Base-by-base conservation (phyloP, 495 filamentous ascomycete species). In the Neurospora sp. region DNA sequence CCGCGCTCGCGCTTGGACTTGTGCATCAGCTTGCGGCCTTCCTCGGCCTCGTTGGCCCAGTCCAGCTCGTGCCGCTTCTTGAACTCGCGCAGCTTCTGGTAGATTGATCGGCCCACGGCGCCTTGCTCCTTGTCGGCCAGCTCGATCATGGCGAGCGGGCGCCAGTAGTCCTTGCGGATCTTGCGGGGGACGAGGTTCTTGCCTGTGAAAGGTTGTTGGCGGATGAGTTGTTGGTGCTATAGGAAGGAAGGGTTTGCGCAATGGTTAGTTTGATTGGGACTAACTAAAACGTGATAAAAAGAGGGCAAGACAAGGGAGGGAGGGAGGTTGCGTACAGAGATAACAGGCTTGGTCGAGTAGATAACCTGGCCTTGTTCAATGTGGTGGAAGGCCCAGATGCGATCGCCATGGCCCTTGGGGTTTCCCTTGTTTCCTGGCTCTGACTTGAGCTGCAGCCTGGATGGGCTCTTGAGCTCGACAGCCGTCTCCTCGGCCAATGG, bases 161-260 rank as follows among this genome's bases (percentile, higher is more conserved):
- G 82, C 96, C 96, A 99, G 81, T 94, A 88, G 80, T 99, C 96
- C 83, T 93, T 94, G 73, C 96, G 93, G 61, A 98, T 82, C 69
- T 87, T 84, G 71, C 89, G 79, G 5, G 94, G 94, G 41, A 91
- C 86, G 74, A 92, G 91, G 78, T 99, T 96, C 83, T 97, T 97
- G 85, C 94, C 96, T 69, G 93, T 90, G 86, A 89, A 97, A 75
- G 93, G 85, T 73, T 97, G 82, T 82, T 99, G 96, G 69, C 85
- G 83, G 71, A 96, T 81, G 72, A 89, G 83, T 72, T 83, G 86
- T 81, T 88, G 88, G 83, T 91, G 86, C 91, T 93, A 71, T 31
- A 70, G 69, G 22, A 39, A 18, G 71, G 39, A 11, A 20, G 69
- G 71, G n/a, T 44, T 44, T 44, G 18, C n/a, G n/a, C 68, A 53